A percentile compares a stretch with the other conserved stretches of the same genome.
Evolutionary conservation across 257 asterid species (phyloP).

Genomic region (Eucommia ulmoides): DNA sequence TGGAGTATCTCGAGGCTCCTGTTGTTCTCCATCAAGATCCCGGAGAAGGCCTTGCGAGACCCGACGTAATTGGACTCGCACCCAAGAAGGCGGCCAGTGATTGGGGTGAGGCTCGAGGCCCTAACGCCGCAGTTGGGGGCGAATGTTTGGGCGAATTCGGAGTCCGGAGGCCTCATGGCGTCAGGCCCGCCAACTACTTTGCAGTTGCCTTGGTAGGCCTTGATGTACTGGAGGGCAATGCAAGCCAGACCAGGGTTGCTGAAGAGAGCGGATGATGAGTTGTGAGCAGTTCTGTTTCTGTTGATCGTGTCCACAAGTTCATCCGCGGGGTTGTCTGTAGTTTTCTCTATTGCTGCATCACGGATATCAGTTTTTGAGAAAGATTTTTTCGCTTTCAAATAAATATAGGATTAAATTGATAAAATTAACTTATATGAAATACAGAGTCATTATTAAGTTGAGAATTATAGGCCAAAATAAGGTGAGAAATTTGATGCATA

Average conservation of each 20-base stretch:
- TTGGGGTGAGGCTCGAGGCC: conserved; percentile 39
- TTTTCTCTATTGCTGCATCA: conserved; percentile 41
- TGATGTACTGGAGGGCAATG: conserved; percentile 80
- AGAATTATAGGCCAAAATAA: too few species aligned
- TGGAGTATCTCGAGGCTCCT: conserved; percentile 50
- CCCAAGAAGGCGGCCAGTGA: conserved; percentile 81
- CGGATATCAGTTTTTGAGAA: too few species aligned
- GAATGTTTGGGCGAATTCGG: conserved; percentile 51
- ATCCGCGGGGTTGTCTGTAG: conserved; percentile 85
- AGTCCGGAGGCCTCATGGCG: conserved; percentile 58
- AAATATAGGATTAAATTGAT: too few species aligned
- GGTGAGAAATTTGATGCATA: too few species aligned
- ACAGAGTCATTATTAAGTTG: too few species aligned
- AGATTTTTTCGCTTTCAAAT: too few species aligned
- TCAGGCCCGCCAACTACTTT: conserved; percentile 58
- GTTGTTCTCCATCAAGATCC: conserved; percentile 39
- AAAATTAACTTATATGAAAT: too few species aligned
- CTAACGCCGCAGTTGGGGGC: conserved; percentile 72
- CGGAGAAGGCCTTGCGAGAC: conserved; percentile 54
- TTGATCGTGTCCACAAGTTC: conserved; percentile 42
- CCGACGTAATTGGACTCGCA: conserved; percentile 57
- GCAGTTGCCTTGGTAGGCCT: conserved; percentile 80
- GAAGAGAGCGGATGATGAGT: conserved; percentile 39
- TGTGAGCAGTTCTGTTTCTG: conserved; percentile 59
- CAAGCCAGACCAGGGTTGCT: conserved; percentile 85